Evolutionary conservation across 2,329 filamentous ascomycete species (phyloP), one percentile per base, ranked within the genome.

Genomic region (Aspergillus novofumigatus): DNA sequence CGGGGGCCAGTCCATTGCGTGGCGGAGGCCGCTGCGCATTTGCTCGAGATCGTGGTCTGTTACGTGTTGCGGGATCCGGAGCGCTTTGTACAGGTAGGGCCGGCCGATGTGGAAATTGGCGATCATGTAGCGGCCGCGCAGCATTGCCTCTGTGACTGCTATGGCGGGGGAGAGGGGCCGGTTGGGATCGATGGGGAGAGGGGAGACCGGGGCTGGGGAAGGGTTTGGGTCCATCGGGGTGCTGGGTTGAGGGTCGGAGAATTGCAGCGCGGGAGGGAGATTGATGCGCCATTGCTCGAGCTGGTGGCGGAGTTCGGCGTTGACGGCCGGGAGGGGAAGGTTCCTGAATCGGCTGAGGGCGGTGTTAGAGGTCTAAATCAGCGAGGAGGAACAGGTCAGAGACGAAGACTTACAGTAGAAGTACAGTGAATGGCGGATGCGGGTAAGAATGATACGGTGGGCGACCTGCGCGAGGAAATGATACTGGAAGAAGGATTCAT

Each of bases 381-480:
- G 26, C 4, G 26, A 17, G 42, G 17, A 26, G 17, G 23, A 38
- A 11, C 8, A 60, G 21, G 9, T 11, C 28, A 29, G 28, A 29
- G 28, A 8, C 9, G 28, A 11, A 20, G n/a, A 59, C 69, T 56
- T 62, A 66, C 76, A 78, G 64, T 80, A 81, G 51, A 76, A 77
- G 63, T 81, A 81, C 35, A 81, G 67, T 50, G 74, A 80, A 59
- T 82, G 77, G 53, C 80, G 77, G 28, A 83, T 77, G 6, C 81
- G 77, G 1, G 79, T 83, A 8, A 83, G 73, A 53, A 83, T 80
- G 57, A 83, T 83, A 49, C 81, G 77, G 64, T 83, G 80, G 6
- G 81, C 81, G 38, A 82, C 80, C 62, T 83, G 81, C 26, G 81
- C 81, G 5, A 83, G 76, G 59, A 83, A 83, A 60, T 83, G 81